These are phyloP conservation scores for Penicillium silybi DNA, from an alignment of 495 filamentous ascomycete species.

Conservation along the genomic window DNA sequence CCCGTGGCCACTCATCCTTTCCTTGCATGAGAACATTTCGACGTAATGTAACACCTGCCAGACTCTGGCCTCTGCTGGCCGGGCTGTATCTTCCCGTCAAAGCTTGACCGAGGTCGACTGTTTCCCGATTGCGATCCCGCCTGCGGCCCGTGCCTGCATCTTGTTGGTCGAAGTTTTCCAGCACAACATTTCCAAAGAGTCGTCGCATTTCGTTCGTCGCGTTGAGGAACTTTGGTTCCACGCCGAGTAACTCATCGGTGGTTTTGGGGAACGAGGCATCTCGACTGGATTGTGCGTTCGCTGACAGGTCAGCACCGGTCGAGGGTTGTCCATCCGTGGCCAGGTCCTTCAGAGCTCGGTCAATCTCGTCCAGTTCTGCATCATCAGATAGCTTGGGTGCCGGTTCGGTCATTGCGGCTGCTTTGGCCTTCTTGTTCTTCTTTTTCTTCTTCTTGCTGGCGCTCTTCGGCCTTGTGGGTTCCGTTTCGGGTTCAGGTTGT, in stretches of 20 bases:
- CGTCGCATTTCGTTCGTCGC: conserved; percentile 89
- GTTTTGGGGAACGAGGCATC: conserved; percentile 44
- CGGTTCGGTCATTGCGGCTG: conserved; percentile 10
- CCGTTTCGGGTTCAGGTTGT: conserved; percentile 9
- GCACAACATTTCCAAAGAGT: conserved; percentile 78
- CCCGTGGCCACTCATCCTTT: conserved; percentile 86
- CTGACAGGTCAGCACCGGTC: conserved; percentile 14
- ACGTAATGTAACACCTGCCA: conserved; percentile 65
- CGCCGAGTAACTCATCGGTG: conserved; percentile 57
- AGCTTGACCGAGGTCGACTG: conserved; percentile 65
- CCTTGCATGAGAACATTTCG: conserved; percentile 83
- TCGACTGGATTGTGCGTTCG: conserved; percentile 27
- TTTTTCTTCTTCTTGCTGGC: conserved; percentile 51
- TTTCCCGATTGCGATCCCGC: conserved; percentile 50
- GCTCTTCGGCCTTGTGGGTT: conserved; percentile 32
- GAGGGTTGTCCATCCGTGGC: conserved; percentile 23
- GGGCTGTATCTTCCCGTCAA: conserved; percentile 59
- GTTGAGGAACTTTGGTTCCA: conserved; percentile 79
- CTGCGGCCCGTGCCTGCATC: conserved; percentile 50
- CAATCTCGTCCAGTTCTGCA: conserved; percentile 72
- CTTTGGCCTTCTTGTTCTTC: conserved; percentile 28
- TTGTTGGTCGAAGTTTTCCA: conserved; percentile 59
- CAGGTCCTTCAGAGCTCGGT: conserved; percentile 69
- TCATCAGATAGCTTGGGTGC: conserved; percentile 19
- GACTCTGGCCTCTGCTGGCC: conserved; percentile 52